Base-by-base conservation (phyloP, 2,329 filamentous ascomycete genomes). In the Stagonosporopsis vannaccii region DNA sequence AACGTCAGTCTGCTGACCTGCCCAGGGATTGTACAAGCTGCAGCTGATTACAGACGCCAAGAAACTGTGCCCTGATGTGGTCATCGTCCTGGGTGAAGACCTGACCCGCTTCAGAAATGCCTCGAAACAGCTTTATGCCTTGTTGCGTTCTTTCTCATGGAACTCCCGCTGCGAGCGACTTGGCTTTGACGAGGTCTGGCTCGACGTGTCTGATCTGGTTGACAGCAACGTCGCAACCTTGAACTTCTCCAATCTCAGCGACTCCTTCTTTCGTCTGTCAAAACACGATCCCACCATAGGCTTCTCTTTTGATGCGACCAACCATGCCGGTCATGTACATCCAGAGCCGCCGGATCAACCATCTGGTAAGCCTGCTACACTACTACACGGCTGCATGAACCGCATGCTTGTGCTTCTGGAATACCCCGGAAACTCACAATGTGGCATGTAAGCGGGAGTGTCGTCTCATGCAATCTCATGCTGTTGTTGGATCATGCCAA, bases 141-240 rank as follows among this genome's bases (percentile, higher is more conserved):
- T 93, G 63, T 79, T 97, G 48, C 85, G 85, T 55, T 79, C 82
- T 15, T 89, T 89, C 69, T 88, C 90, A 0, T 97, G 92, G 92
- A 91, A 87, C 60, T 81, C 81, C 30, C 90, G 86, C 59, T 88
- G 89, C 2, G 93, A 98, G 77, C 85, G 90, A 20, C 79, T 98
- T 25, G 94, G 95, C 0, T 91, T 98, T 62, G 95, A 98, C 73
- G 95, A 98, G 80, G 88, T 96, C 55, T 91, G 87, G 69, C 76
- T 91, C 77, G 92, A 98, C 69, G 90, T 94, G 39, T 94, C 91
- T 8, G 91, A 96, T 61, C 87, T 97, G 62, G 80, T 98, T 51
- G 85, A 90, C 39, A 96, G 93, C 79, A 98, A 97, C 71, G 67
- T 88, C 47, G 82, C 81, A 17, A 80, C 91, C 23, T 76, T 97